Evolutionary conservation across 495 filamentous ascomycete genomes (phyloP).

Genomic region (Evernia prunastri): DNA sequence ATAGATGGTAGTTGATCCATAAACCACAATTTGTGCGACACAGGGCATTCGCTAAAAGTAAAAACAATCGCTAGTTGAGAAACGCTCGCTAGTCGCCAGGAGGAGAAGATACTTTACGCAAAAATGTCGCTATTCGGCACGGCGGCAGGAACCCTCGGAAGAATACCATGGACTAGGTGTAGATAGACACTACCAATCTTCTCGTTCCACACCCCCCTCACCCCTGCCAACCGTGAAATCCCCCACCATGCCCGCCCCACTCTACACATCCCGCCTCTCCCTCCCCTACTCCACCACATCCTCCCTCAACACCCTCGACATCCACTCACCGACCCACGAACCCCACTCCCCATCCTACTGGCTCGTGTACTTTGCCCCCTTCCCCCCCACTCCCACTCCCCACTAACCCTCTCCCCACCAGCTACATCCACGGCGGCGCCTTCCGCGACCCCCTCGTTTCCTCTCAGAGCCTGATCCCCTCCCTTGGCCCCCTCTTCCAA

Average conservation of each 20-base stretch:
- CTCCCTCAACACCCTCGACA: slow-evolving; percentile 16
- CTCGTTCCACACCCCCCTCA: too few species aligned
- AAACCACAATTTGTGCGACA: too few species aligned
- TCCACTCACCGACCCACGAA: background rate
- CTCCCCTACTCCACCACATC: slow-evolving; percentile 20
- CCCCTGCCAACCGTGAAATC: background rate
- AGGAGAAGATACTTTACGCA: too few species aligned
- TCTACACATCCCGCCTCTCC: slow-evolving; percentile 18
- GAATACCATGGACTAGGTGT: too few species aligned
- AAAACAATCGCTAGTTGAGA: too few species aligned
- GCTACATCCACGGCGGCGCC: slow-evolving; percentile 84
- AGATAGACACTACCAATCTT: too few species aligned
- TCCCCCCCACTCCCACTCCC: background rate
- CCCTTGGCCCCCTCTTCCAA: slow-evolving; percentile 39
- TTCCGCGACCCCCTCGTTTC: slow-evolving; percentile 71
- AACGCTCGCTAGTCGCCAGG: too few species aligned
- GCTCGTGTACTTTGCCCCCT: background rate
- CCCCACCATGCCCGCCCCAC: background rate
- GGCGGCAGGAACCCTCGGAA: too few species aligned
- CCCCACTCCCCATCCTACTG: slow-evolving; percentile 8
- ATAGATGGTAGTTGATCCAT: too few species aligned
- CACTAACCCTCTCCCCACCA: slow-evolving; percentile 22
- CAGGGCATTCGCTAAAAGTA: too few species aligned
- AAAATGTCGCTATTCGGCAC: too few species aligned
- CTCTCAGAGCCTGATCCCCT: slow-evolving; percentile 42